Evolutionary conservation across 106 monocot genomes (phyloP).

Genomic region (Phalaenopsis equestris): DNA sequence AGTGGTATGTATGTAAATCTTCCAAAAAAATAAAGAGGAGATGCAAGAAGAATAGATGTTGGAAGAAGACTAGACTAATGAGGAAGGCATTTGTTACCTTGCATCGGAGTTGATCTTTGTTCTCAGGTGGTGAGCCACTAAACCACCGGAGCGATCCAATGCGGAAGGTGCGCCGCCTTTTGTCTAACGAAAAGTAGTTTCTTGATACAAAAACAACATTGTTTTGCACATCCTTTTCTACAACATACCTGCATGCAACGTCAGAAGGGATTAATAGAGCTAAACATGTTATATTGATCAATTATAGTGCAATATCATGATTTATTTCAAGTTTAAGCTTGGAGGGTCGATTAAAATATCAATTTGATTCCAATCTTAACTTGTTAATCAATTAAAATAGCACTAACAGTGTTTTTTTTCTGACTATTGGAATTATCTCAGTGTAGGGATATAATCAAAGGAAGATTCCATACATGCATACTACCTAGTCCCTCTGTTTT

Average conservation of each 20-base stretch:
- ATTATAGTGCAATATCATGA: neutral
- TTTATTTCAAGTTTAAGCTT: too few species aligned
- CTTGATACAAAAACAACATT: conserved; percentile 96
- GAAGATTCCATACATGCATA: too few species aligned
- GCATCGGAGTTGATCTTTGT: conserved; percentile 46
- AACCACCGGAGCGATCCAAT: conserved; percentile 82
- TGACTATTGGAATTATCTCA: too few species aligned
- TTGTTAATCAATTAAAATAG: too few species aligned
- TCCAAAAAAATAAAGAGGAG: neutral
- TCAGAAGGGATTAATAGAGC: neutral
- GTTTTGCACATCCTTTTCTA: conserved; percentile 85
- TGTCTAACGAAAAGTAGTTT: conserved; percentile 88
- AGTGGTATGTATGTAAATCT: too few species aligned
- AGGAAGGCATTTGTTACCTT: conserved; percentile 41
- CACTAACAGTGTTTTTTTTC: too few species aligned
- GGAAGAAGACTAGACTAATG: neutral
- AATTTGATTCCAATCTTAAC: too few species aligned
- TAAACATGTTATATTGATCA: neutral
- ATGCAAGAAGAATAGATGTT: neutral
- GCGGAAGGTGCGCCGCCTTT: conserved; percentile 60
- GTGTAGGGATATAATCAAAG: too few species aligned
- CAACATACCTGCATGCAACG: conserved; percentile 72
- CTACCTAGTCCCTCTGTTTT: too few species aligned
- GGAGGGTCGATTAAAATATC: too few species aligned
- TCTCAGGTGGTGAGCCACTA: conserved; percentile 29